A percentile compares a stretch with the other conserved stretches of the same genome.
Evolutionary conservation across 495 filamentous ascomycete genomes (phyloP).

Genomic region (Ramalina intermedia): DNA sequence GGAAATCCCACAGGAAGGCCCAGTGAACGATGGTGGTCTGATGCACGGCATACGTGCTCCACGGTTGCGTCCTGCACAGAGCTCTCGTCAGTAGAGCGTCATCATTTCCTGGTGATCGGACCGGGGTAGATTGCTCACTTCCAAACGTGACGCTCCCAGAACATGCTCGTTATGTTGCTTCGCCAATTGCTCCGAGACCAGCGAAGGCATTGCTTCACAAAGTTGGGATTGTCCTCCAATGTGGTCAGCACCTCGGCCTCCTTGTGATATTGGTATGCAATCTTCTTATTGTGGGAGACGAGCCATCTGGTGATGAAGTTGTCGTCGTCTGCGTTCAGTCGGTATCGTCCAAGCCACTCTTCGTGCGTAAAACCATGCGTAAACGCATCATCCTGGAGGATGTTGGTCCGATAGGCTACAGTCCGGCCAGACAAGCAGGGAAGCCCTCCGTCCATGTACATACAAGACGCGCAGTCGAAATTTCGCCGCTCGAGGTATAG

Average conservation of each 20-base stretch:
- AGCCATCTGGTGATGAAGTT: constrained; percentile 76
- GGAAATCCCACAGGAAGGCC: constrained; percentile 47
- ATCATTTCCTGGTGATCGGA: too few relatives aligned
- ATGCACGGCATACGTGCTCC: constrained; percentile 65
- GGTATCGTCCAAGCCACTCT: constrained; percentile 46
- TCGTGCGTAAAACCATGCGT: constrained; percentile 58
- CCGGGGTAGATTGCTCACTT: constrained; percentile 31
- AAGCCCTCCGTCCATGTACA: constrained; percentile 70
- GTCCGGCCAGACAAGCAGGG: constrained; percentile 82
- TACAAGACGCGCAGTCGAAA: constrained; percentile 79
- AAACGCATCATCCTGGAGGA: constrained; percentile 65
- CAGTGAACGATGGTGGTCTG: constrained; percentile 59
- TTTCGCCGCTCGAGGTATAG: constrained; percentile 73
- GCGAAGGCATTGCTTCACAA: constrained; percentile 62
- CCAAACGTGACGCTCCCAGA: constrained; percentile 53
- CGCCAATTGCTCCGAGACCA: constrained; percentile 77
- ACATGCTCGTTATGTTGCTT: constrained; percentile 65
- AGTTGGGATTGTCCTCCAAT: constrained; percentile 57
- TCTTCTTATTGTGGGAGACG: constrained; percentile 61
- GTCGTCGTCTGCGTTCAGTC: constrained; percentile 71
- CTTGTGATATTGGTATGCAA: constrained; percentile 60
- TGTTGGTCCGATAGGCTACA: constrained; percentile 66
- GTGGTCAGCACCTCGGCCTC: constrained; percentile 65
- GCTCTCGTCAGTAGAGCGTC: constrained; percentile 18
- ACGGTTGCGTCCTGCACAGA: constrained; percentile 45